Percentiles rank a stretch among this genome's conserved stretches.
phyloP scores from a whole-genome alignment of 2,329 filamentous ascomycete species.

The Aureobasidium vineae region DNA sequence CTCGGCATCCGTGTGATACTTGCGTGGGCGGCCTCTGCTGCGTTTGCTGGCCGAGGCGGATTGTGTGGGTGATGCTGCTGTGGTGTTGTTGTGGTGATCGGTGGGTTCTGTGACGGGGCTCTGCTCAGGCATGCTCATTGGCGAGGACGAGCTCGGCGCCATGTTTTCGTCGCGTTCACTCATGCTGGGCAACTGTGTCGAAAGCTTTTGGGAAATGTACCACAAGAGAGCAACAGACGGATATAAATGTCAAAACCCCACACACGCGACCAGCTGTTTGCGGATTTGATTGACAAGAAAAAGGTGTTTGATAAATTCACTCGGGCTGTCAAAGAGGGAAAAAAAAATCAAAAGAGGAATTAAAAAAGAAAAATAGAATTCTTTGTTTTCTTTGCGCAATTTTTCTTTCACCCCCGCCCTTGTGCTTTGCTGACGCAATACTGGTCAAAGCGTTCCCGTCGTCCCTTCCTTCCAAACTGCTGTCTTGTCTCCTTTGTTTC shows the following conservation, averaged over 20 bases:
- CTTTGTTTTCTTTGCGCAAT: constrained; percentile 25
- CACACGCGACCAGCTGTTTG: not conserved
- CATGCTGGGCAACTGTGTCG: not conserved
- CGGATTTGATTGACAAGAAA: not conserved
- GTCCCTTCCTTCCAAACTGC: not conserved
- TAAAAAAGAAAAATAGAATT: constrained; percentile 12
- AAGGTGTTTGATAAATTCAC: constrained; percentile 2
- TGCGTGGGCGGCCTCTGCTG: constrained; percentile 23
- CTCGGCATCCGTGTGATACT: constrained; percentile 19
- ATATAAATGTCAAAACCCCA: not conserved
- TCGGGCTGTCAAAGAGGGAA: not conserved
- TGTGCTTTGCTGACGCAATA: not conserved
- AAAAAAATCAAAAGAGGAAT: constrained; percentile 1
- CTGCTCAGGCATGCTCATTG: constrained; percentile 7
- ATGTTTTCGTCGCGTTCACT: not conserved
- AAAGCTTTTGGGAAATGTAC: not conserved
- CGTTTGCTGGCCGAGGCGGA: not conserved
- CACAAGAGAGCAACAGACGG: not conserved
- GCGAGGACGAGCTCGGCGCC: constrained; percentile 5
- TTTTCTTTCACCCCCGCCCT: not conserved
- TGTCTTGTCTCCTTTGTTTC: not conserved
- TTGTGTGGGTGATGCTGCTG: constrained; percentile 1
- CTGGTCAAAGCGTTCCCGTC: not conserved
- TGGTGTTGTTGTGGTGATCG: not conserved
- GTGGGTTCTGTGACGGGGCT: not conserved